Base-by-base conservation (phyloP, 345 rosid species). In the Eucalyptus pauciflora region DNA sequence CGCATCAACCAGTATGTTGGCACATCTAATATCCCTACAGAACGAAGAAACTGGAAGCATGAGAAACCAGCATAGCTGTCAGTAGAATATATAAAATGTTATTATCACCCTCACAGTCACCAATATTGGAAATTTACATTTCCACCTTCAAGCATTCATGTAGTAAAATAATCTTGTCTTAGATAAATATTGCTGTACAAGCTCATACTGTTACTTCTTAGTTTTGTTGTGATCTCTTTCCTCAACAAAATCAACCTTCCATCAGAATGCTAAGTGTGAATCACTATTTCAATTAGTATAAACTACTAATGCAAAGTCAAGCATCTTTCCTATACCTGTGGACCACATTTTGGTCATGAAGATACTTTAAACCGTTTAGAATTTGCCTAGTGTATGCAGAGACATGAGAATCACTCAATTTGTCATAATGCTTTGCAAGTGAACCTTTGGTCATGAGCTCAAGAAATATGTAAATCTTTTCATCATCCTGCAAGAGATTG, bases 281-380 rank as follows among this genome's bases (percentile, higher is more conserved):
- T 86, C 60, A 50, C 45, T 29, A 50, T 6, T 50, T 17, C 43
- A 50, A n/a, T 46, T 46, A 83, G 50, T 46, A 8, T 13, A 50
- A 43, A 33, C 18, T 10, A 4, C 29, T 10, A 7, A 24, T 6
- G 87, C 43, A 50, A 50, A 86, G 54, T 29, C 14, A 31, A 86
- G 41, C 41, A 86, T 33, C 52, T 86, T 86, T 29, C 25, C 13
- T 60, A 15, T 17, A 13, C 88, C 79, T 87, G 15, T 96, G 98
- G 88, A 96, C 90, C 88, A 95, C 96, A 81, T 88, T 22, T 10
- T 86, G 89, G 60, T 95, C 95, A 80, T 97, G 98, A 90, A 97
- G 98, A 92, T 96, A 97, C 89, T 93, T 94, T 92, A 97, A 88
- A 76, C 99, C 98, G 60, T 56, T 91, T 89, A 95, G 92, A 91